Base-by-base conservation (phyloP, 805 yeast genomes). In the Teunomyces stri region DNA sequence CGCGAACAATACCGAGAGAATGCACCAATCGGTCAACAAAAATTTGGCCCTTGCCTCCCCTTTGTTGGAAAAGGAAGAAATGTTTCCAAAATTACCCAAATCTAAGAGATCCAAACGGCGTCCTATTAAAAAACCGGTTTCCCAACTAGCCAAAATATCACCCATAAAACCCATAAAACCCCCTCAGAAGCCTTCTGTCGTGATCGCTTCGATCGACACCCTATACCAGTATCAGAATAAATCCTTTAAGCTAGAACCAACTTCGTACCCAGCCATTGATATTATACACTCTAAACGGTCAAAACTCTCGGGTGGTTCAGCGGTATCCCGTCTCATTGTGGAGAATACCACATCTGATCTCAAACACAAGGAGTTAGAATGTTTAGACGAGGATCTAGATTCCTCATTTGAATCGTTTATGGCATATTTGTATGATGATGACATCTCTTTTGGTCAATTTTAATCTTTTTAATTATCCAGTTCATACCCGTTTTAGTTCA, bases 131-230 rank as follows among this genome's bases (percentile, higher is more conserved):
- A 30, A 30, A 18, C 47, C 37, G 4, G 10, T 28, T 13, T 30
- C 29, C 6, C 42, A 35, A 27, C 34, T 13, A 15, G 18, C 21
- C 21, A 30, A 42, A 20, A 12, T 29, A 42, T 31, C 47, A 34
- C 38, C 20, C 20, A 18, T 18, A 18, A 3, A 3, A 18, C 20
- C 29, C 21, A 31, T 46, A 49, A 43, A 54, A 34, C 62, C 60
- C 22, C 58, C 64, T 20, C 51, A 59, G 41, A 60, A 57, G 33
- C 67, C 67, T 1, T 45, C 57, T 10, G 57, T 59, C n/a, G 56
- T 63, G 15, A 58, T 58, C 21, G 56, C 60, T 1, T 55, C 62
- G 25, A 54, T 58, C 21, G 57, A 58, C 36, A 56, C 48, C 20
- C 49, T 53, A 25, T 43, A 53, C 18, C 41, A 37, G 22, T 49